Evolutionary conservation across 345 rosid genomes (phyloP), one percentile per base, ranked within the genome.

Genomic region (Xanthoceras sorbifolium): DNA sequence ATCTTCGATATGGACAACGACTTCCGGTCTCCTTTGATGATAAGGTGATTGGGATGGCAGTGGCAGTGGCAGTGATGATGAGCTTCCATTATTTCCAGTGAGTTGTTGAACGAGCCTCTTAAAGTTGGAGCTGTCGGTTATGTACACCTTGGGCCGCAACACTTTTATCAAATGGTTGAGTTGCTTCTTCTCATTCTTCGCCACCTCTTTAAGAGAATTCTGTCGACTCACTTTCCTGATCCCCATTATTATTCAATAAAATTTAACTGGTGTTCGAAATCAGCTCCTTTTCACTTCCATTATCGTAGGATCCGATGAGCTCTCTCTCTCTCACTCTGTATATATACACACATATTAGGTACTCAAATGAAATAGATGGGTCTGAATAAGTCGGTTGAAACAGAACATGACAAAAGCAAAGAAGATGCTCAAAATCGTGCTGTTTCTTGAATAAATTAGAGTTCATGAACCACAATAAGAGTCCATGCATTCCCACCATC

Each of bases 21-120:
- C 46, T 3, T 42, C 46, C 46, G 46, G n/a, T n/a, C n/a, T n/a
- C n/a, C n/a, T 42, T 42, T 10, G 46, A 42, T 38, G 9, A 38
- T 9, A 14, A 42, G 46, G 46, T 42, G 46, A 42, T 10, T 36
- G 5, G n/a, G 75, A 25, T 57, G 66, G 3, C n/a, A n/a, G n/a
- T 8, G 54, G 29, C 25, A 25, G 25, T 20, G 64, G 26, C 31
- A 54, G 2, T 23, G 20, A 57, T 22, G 62, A 17, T 22, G 23
- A 57, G 46, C 22, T 54, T 22, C 64, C 44, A 17, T 17, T 38
- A 26, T 79, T 84, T 25, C 91, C 86, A 5, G 88, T 86, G 12
- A 88, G 80, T 54, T 85, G 80, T 68, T 88, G 91, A 74, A 88
- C 89, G 1, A 88, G 87, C 17, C 50, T 65, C 82, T 85, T 85